Evolutionary conservation across 1,139 yeast species (phyloP), one percentile per base, ranked within the genome.

Genomic region (Waltiozyma sp.): DNA sequence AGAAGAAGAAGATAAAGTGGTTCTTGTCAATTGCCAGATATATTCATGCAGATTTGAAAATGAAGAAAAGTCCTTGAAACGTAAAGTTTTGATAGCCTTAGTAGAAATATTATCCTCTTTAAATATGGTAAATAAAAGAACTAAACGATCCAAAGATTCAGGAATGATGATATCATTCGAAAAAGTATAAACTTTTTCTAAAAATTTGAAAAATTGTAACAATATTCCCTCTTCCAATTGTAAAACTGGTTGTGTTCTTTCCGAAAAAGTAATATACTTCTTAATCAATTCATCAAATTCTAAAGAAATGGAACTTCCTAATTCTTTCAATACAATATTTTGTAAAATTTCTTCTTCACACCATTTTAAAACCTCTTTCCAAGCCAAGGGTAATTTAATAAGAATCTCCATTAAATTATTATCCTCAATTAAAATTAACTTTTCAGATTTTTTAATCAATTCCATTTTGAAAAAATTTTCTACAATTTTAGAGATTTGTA

Each of bases 1-100:
- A 15, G 34, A 31, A 10, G 34, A 14, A 5, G 18, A 31, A 47
- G 68, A 71, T 28, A 64, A 59, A 33, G 77, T 57, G 0, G 54
- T 45, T 45, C 64, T 68, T 8, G 79, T 63, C 3, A 69, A 50
- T 6, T 62, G 52, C 85, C 85, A 79, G 2, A 73, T 51, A 9
- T 60, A 50, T 1, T 45, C 19, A 5, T 47, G 66, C 43, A 49
- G 57, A 45, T 15, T 4, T 31, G 34, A 7, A 4, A 43, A 23
- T 21, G n/a, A 59, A 51, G 59, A 46, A 0, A 55, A 48, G 18
- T 70, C 63, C 60, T 76, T 68, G 81, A 81, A 77, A 42, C 77
- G 65, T 10, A 74, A 52, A 1, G 68, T 47, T 38, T 65, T 66
- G 1, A 72, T 63, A 1, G 69, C 64, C 2, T 51, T 46, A 0